Evolutionary conservation across 352 stramenopile species (phyloP), one percentile per base, ranked within the genome.

Genomic region (Phytophthora melonis): DNA sequence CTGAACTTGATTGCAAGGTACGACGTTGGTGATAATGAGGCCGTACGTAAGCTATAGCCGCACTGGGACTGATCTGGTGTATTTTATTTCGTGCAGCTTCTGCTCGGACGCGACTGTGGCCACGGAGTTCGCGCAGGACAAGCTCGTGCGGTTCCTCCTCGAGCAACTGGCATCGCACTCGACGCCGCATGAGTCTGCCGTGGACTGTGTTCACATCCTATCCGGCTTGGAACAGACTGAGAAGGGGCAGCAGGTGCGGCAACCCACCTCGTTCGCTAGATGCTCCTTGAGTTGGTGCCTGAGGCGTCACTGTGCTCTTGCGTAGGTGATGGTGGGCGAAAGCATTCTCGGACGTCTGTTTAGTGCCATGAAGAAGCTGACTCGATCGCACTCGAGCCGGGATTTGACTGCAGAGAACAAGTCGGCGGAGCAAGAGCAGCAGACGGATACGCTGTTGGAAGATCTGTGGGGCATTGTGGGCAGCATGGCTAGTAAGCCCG

Each of bases 1-100:
- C 77, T 96, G 39, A 95, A 92, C 21, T 77, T 96, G 41, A 94
- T 96, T 53, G 87, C 89, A 18, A 94, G 84, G 88, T 94, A 62
- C n/a, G 60, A 6, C 0, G 9, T 8, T 32, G 13, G 5, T 19
- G n/a, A 10, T 7, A 21, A 10, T 52, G 19, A 23, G 1, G 16
- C 49, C 41, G 21, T 25, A 16, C 56, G 30, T 16, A 32, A 32
- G n/a, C 21, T 11, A 3, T 53, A 30, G 8, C n/a, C 18, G 5
- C 18, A 23, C 6, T 10, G 43, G 36, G 4, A 19, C 14, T 50
- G 43, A 62, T 45, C 7, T 58, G 27, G 43, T 56, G n/a, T 27
- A 23, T 27, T 58, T 34, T 25, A 8, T 32, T 74, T 65, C 62
- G 43, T 23, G 18, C 56, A 95, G 88, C 61, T 95, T 95, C 56